Evolutionary conservation across 495 filamentous ascomycete genomes (phyloP), one percentile per base, ranked within the genome.

Genomic region (Melanomma pulvis-pyrius): DNA sequence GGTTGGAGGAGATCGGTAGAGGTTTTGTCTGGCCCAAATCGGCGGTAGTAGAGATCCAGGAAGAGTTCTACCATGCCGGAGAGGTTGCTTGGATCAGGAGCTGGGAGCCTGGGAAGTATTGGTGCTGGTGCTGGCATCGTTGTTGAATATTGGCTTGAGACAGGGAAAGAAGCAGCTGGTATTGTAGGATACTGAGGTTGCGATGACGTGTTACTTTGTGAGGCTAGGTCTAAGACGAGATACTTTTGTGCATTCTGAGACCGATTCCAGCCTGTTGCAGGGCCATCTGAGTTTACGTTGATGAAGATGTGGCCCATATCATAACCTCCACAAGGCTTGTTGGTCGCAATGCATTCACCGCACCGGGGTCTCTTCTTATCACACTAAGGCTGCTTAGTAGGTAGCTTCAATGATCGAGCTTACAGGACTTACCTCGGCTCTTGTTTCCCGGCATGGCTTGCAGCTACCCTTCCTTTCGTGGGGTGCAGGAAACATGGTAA

Each of bases 281-380:
- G 67, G 0, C 57, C 57, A 17, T 28, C 47, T 0, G 67, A 60
- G n/a, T 44, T 64, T 15, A 70, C 46, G 32, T 70, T 70, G 30
- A 70, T 70, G 50, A 70, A 70, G 32, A 65, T 63, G 4, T 53
- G 24, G 21, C 61, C 61, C 21, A 65, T 24, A 32, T 70, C 67
- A 30, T 70, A 70, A 17, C 67, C 67, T 34, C 67, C 61, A 29
- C 67, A 70, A 3, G 41, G 5, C 26, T 57, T 70, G 56, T 61
- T 58, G 5, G 24, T 41, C 11, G 59, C 22, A 11, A 70, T 46
- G 51, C 67, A 70, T 39, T 46, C 55, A 13, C 51, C 58, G 29
- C 67, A 70, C 17, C 67, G 54, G 13, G 67, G 67, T 48, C 39
- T 65, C 32, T 70, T 65, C 61, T 65, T 65, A 32, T 70, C 67